Conservation (phyloP, 345 rosid species). For the Brassica carinata region DNA sequence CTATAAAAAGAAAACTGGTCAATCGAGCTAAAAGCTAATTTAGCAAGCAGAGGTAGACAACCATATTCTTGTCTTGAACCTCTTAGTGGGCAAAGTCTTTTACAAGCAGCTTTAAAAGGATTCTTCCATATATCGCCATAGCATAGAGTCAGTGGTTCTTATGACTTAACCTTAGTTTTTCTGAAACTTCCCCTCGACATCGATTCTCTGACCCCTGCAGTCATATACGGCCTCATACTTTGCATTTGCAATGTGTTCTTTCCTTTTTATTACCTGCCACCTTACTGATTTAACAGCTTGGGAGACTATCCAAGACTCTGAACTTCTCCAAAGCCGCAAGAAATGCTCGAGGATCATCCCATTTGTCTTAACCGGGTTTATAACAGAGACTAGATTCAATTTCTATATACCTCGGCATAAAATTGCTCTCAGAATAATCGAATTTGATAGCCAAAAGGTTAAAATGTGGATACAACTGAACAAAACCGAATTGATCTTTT, state of each 20-base stretch:
- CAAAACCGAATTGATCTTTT: neutral
- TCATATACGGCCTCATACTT: no score
- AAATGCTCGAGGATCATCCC: conserved; percentile 66
- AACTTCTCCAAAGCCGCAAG: conserved; percentile 70
- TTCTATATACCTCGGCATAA: conserved; percentile 50
- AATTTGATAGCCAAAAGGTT: conserved; percentile 92
- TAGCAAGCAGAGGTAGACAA: neutral
- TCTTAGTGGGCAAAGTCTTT: neutral
- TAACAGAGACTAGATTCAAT: conserved; percentile 25
- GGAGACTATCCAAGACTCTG: conserved; percentile 85
- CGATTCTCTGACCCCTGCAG: no score
- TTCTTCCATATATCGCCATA: neutral
- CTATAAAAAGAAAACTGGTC: neutral
- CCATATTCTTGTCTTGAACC: neutral
- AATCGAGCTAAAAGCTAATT: neutral
- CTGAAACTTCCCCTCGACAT: no score
- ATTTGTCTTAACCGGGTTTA: conserved; percentile 44
- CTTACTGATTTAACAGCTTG: conserved; percentile 80
- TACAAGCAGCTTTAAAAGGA: neutral
- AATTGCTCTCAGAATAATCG: conserved; percentile 71
- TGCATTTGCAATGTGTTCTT: no score
- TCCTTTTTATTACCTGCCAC: conserved; percentile 75
- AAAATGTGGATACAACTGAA: conserved; percentile 49
- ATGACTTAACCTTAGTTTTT: neutral
- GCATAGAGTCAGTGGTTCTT: neutral